Conservation (phyloP, 2,329 filamentous ascomycete species). For the Ceratocystis ficicola region DNA sequence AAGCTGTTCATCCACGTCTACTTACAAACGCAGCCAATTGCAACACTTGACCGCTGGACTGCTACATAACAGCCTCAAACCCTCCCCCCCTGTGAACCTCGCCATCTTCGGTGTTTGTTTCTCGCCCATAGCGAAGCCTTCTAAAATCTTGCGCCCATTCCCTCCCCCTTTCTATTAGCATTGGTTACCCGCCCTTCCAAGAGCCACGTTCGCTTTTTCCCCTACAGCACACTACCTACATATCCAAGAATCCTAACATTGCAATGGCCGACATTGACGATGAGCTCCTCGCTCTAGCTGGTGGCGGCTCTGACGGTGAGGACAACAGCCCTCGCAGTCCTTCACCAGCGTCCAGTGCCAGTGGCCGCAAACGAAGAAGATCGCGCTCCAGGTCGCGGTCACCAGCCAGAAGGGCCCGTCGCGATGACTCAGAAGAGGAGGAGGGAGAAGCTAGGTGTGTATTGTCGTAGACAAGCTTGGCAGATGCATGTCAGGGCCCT, state of each 20-base stretch:
- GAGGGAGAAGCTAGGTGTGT: slow-evolving; percentile 56
- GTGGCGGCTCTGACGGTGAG: slow-evolving; percentile 52
- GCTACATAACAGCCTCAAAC: no score
- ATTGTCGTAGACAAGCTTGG: neutral
- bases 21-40: neutral
- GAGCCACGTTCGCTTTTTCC: neutral
- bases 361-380: slow-evolving; percentile 11
- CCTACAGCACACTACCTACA: neutral
- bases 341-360: slow-evolving; percentile 13
- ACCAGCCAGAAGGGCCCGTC: slow-evolving; percentile 34
- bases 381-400: slow-evolving; percentile 19
- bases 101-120: neutral
- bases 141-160: neutral
- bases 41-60: no score
- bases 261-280: slow-evolving; percentile 84
- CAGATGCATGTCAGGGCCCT: neutral
- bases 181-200: no score
- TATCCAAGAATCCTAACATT: neutral
- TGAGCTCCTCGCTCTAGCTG: slow-evolving; percentile 84
- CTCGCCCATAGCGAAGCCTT: neutral
- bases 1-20: neutral
- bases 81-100: no score
- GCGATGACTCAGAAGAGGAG: slow-evolving; percentile 41
- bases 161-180: neutral
- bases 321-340: slow-evolving; percentile 26